Base-by-base conservation (phyloP, 148 eudicot species). In the Rhododendron molle region DNA sequence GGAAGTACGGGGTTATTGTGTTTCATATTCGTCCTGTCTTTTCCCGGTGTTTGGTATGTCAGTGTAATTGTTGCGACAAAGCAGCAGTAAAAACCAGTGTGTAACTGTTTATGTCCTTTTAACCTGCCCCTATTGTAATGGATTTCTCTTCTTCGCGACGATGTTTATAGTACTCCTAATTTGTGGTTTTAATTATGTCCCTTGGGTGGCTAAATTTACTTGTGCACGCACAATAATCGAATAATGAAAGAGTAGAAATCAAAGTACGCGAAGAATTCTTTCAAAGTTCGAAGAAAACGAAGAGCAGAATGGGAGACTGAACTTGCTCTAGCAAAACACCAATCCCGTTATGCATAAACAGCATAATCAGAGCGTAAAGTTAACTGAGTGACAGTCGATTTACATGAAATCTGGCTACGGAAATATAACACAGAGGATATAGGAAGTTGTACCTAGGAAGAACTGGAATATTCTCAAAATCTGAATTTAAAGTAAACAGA, bases 81-180 rank as follows among this genome's bases (percentile, higher is more conserved):
- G 84, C 43, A 43, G 84, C 46, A 83, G 23, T 7, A 15, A 54
- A 54, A 67, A 43, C 38, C 58, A 28, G 52, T 32, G 74, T 83
- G 30, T 46, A 69, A 44, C 77, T 16, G 4, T 32, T 23, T 36
- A 32, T 28, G 21, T 21, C 47, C 30, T 26, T 46, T 69, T n/a
- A 26, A 44, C 52, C 44, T 11, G 30, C 43, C 54, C 76, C 46
- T 83, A 83, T 20, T 46, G 62, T 83, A 82, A 71, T 83, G 85
- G 78, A 26, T 83, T 58, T 83, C 44, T 83, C 85, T 2, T 26
- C 10, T 69, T 47, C 18, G 18, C 16, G 2, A 26, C 5, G 36
- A 14, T 43, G 23, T 3, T 21, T 40, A 67, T 40, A 14, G n/a
- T 71, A 71, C 76, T 32, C 38, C 74, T 69, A 12, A 69, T 69